phyloP scores from a whole-genome alignment of 495 filamentous ascomycete genomes.

The Cryomyces minteri region DNA sequence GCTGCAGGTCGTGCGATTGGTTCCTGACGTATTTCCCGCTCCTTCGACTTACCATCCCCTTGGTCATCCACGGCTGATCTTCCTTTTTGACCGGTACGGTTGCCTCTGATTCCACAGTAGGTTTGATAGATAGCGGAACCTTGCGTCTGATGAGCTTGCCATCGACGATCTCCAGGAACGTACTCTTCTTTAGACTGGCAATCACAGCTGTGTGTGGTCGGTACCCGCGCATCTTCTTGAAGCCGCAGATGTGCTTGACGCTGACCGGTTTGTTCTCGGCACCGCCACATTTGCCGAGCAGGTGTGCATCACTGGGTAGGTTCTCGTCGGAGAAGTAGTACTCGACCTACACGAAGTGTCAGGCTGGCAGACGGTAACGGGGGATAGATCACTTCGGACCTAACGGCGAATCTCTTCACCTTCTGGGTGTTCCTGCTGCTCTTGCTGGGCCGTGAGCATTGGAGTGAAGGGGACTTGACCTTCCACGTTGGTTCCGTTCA shows the following conservation, averaged over 20 bases:
- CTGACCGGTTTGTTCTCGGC: slow-evolving; percentile 16
- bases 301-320: slow-evolving; percentile 15
- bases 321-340: slow-evolving; percentile 27
- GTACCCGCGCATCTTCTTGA: slow-evolving; percentile 19
- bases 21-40: not conserved
- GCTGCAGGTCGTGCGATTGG: not conserved
- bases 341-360: slow-evolving; percentile 14
- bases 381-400: not conserved
- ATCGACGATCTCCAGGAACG: slow-evolving; percentile 15
- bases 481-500: too few relatives aligned
- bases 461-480: too few relatives aligned
- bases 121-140: slow-evolving; percentile 1
- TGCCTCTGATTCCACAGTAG: too few relatives aligned
- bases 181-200: slow-evolving; percentile 12
- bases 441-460: too few relatives aligned
- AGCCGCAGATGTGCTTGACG: slow-evolving; percentile 16
- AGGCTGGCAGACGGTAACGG: slow-evolving; percentile 1
- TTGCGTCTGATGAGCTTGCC: slow-evolving; percentile 14
- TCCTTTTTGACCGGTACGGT: too few relatives aligned
- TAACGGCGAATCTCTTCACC: slow-evolving; percentile 10
- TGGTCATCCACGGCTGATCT: not conserved
- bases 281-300: slow-evolving; percentile 14
- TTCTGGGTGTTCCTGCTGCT: slow-evolving; percentile 7
- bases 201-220: slow-evolving; percentile 11
- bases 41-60: not conserved